These are phyloP conservation scores for Cyclocybe aegerita DNA, from an alignment of 768 basidiomycete species.

Conservation along the genomic window DNA sequence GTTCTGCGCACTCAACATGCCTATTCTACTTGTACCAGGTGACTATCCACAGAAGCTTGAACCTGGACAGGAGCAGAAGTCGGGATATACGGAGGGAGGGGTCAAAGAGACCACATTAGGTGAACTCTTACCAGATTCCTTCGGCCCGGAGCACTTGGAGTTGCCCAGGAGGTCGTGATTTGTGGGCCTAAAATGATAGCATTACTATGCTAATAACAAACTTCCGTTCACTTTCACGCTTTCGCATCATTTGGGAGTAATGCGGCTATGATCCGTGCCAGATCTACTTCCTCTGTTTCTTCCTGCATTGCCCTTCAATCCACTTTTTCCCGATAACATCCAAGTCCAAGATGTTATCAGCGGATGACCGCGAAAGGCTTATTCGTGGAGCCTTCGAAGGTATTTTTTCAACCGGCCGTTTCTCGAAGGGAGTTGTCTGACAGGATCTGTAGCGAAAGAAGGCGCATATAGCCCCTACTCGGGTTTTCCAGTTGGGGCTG, in stretches of 20 bases:
- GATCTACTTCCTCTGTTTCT: too few species aligned
- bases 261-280: too few species aligned
- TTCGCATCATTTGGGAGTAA: too few species aligned
- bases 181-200: neutral
- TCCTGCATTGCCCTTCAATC: too few species aligned
- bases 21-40: slow-evolving; percentile 68
- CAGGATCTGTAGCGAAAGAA: slow-evolving; percentile 51
- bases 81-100: slow-evolving; percentile 47
- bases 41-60: slow-evolving; percentile 47
- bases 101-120: slow-evolving; percentile 67
- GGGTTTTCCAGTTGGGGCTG: slow-evolving; percentile 91
- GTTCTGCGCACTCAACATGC: slow-evolving; percentile 76
- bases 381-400: slow-evolving; percentile 64
- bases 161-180: slow-evolving; percentile 29
- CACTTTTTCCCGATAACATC: too few species aligned
- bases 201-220: too few species aligned
- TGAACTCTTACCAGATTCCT: slow-evolving; percentile 80
- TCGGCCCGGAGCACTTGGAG: slow-evolving; percentile 84
- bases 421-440: neutral
- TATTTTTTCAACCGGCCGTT: slow-evolving; percentile 14
- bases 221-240: too few species aligned
- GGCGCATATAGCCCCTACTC: slow-evolving; percentile 83
- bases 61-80: slow-evolving; percentile 31
- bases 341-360: slow-evolving; percentile 24
- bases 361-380: slow-evolving; percentile 44